phyloP scores from a whole-genome alignment of 768 basidiomycete genomes.

The Amanita fuliginea region DNA sequence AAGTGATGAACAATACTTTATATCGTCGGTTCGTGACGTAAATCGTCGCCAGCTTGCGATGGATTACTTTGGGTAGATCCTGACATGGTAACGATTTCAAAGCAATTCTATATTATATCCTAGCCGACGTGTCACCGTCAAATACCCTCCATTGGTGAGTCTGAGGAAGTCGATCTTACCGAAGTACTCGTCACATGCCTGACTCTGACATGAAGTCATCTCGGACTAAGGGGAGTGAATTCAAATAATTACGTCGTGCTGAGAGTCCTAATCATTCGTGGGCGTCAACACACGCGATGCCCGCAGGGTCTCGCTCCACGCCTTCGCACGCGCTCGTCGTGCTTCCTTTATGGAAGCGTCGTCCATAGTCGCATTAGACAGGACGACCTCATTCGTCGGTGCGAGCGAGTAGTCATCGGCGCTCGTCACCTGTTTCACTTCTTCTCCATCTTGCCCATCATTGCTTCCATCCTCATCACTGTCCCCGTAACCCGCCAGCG shows the following conservation, averaged over 20 bases:
- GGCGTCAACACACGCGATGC: not conserved
- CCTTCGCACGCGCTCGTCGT: constrained; percentile 42
- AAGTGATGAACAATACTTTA: not conserved
- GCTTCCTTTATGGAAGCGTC: constrained; percentile 29
- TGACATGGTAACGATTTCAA: too few relatives aligned
- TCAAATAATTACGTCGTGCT: not conserved
- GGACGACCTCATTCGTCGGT: not conserved
- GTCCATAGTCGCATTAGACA: not conserved
- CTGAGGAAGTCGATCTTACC: too few relatives aligned
- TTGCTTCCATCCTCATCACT: constrained; percentile 31
- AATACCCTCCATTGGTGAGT: too few relatives aligned
- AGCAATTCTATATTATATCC: too few relatives aligned
- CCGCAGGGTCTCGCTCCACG: constrained; percentile 46
- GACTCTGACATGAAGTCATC: too few relatives aligned
- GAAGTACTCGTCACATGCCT: too few relatives aligned
- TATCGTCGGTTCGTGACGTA: not conserved
- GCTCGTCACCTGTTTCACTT: not conserved
- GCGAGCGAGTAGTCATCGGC: not conserved
- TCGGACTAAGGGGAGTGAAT: not conserved
- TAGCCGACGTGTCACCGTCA: too few relatives aligned
- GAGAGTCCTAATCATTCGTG: not conserved
- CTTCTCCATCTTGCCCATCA: constrained; percentile 12
- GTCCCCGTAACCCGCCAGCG: constrained; percentile 49
- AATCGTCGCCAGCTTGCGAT: too few relatives aligned
- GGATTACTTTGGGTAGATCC: too few relatives aligned